phyloP scores from a whole-genome alignment of 176 grass and related monocot species.

The Ananas comosus region DNA sequence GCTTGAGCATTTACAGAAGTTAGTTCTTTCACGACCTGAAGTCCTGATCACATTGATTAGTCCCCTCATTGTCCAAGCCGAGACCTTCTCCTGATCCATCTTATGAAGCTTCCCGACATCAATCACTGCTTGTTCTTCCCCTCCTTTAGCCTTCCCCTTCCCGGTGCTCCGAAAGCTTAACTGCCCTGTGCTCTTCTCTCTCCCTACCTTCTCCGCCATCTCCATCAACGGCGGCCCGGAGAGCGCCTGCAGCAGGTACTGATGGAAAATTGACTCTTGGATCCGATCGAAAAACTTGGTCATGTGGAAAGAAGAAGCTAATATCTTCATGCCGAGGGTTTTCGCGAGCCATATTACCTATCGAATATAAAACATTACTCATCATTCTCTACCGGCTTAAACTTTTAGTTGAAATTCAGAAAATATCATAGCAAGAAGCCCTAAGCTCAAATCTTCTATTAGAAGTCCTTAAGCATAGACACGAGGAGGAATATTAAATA shows the following conservation, averaged over 20 bases:
- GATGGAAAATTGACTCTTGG: slow-evolving; percentile 82
- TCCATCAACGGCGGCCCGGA: slow-evolving; percentile 76
- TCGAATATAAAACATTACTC: slow-evolving; percentile 43
- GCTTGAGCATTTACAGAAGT: no score
- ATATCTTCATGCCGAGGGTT: slow-evolving; percentile 77
- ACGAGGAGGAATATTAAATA: no score
- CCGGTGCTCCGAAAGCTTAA: slow-evolving; percentile 49
- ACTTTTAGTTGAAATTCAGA: no score
- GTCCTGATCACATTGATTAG: slow-evolving; percentile 59
- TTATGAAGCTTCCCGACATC: slow-evolving; percentile 61
- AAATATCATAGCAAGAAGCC: no score
- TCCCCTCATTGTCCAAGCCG: slow-evolving; percentile 85
- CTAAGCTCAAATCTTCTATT: no score
- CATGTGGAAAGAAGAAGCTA: slow-evolving; percentile 81
- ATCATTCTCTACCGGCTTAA: slow-evolving; percentile 30
- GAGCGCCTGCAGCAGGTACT: slow-evolving; percentile 80
- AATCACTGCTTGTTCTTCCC: slow-evolving; percentile 54
- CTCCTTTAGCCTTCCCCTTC: slow-evolving; percentile 35
- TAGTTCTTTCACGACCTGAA: slow-evolving; percentile 12
- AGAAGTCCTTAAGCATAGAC: no score
- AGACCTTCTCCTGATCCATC: slow-evolving; percentile 84
- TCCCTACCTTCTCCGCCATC: slow-evolving; percentile 63
- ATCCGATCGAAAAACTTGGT: slow-evolving; percentile 94
- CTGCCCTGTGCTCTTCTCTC: slow-evolving; percentile 32
- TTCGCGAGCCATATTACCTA: slow-evolving; percentile 68